These are phyloP conservation scores for Cladosporium sp. DNA, from an alignment of 2,329 filamentous ascomycete species.

Conservation along the genomic window DNA sequence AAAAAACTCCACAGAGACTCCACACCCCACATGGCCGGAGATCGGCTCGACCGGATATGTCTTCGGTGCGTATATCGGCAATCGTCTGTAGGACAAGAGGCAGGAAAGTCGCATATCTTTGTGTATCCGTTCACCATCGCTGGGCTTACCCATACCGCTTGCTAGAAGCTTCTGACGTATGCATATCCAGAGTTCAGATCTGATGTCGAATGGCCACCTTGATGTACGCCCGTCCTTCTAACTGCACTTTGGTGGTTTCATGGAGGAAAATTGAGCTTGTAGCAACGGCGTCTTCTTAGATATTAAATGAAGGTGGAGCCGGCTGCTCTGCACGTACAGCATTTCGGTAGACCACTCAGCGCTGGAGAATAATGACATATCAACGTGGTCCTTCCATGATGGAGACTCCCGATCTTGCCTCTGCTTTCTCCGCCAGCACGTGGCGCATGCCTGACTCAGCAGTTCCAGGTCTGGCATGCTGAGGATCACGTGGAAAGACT, in stretches of 20 bases:
- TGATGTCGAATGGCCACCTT: not conserved
- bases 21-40: conserved; percentile 1
- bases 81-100: not conserved
- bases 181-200: not conserved
- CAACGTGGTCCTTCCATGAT: not conserved
- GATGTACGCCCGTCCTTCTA: no score
- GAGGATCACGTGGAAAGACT: not conserved
- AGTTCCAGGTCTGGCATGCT: not conserved
- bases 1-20: not conserved
- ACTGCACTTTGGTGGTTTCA: not conserved
- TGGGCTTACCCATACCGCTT: not conserved
- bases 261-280: not conserved
- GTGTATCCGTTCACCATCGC: no score
- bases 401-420: not conserved
- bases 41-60: not conserved
- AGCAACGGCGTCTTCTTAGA: not conserved
- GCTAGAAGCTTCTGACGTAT: not conserved
- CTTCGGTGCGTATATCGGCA: not conserved
- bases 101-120: no score
- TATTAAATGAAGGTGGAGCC: conserved; percentile 4
- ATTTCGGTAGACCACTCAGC: not conserved
- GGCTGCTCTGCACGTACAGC: not conserved
- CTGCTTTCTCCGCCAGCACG: not conserved
- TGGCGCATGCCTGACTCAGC: conserved; percentile 6
- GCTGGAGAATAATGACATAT: not conserved